A percentile compares a stretch with the other conserved stretches of the same genome.
Conservation (phyloP, 257 asterid species). For the Primulina tabacum region DNA sequence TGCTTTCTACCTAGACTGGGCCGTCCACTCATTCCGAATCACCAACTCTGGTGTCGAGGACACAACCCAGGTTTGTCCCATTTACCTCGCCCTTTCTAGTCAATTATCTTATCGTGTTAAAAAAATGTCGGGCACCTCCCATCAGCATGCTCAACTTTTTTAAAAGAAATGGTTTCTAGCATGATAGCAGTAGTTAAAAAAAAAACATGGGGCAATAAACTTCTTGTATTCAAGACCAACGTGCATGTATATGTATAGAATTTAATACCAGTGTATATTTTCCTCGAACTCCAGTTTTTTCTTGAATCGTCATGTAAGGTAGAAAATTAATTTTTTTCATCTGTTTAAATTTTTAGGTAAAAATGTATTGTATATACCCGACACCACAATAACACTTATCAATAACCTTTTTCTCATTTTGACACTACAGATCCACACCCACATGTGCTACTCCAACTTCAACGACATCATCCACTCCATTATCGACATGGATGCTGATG, state of each 20-base stretch:
- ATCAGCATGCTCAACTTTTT: neutral
- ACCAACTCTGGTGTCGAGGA: constrained; percentile 61
- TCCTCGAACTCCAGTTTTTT: too few relatives aligned
- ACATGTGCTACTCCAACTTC: constrained; percentile 90
- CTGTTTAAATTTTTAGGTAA: neutral
- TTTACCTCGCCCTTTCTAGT: neutral
- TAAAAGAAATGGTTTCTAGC: neutral
- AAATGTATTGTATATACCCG: neutral
- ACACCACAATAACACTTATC: neutral
- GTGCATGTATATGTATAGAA: too few relatives aligned
- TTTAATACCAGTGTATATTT: too few relatives aligned
- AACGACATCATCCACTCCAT: constrained; percentile 77
- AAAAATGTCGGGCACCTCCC: too few relatives aligned
- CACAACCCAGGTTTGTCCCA: constrained; percentile 58
- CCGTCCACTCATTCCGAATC: constrained; percentile 80
- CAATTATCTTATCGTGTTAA: neutral
- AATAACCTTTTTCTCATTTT: neutral
- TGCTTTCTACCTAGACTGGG: constrained; percentile 80
- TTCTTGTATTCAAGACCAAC: too few relatives aligned
- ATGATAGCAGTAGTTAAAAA: neutral
- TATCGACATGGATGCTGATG: constrained; percentile 81
- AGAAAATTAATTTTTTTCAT: too few relatives aligned
- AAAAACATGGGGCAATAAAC: too few relatives aligned
- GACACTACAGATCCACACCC: constrained; percentile 64
- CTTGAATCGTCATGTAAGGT: too few relatives aligned